phyloP scores from a whole-genome alignment of 2,329 filamentous ascomycete genomes.

The Beauveria brongniartii region DNA sequence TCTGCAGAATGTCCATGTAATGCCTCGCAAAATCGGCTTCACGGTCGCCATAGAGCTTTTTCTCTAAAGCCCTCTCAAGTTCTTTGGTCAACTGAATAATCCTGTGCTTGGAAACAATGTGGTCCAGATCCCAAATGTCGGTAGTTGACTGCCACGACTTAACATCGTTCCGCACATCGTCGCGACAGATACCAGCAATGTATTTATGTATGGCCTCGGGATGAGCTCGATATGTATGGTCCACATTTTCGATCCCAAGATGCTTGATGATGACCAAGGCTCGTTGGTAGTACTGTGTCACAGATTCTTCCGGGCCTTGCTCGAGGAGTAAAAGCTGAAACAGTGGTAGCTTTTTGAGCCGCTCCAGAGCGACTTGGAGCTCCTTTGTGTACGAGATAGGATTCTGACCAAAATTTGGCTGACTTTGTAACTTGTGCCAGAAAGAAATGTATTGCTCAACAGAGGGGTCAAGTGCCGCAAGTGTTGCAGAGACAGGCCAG shows the following conservation, averaged over 20 bases:
- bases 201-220: conserved; percentile 35
- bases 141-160: conserved; percentile 13
- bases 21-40: conserved; percentile 30
- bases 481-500: conserved; percentile 11
- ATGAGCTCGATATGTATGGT: conserved; percentile 2
- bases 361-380: conserved; percentile 39
- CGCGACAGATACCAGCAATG: conserved; percentile 42
- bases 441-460: conserved; percentile 28
- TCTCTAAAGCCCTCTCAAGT: conserved; percentile 45
- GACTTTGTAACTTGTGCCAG: conserved; percentile 40
- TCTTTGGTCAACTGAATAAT: conserved; percentile 47
- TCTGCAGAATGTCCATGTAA: conserved; percentile 44
- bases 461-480: conserved; percentile 17
- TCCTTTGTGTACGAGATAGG: conserved; percentile 44
- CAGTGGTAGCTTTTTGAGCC: conserved; percentile 42
- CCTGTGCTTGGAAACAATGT: conserved; percentile 42
- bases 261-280: conserved; percentile 24
- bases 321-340: conserved; percentile 46
- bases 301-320: conserved; percentile 45
- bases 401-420: conserved; percentile 33
- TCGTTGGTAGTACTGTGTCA: conserved; percentile 41
- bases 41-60: conserved; percentile 34
- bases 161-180: conserved; percentile 37
- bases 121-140: conserved; percentile 26
- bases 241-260: conserved; percentile 29